Evolutionary conservation across 2,329 filamentous ascomycete species (phyloP).

Genomic region (Ustilaginoidea virens): DNA sequence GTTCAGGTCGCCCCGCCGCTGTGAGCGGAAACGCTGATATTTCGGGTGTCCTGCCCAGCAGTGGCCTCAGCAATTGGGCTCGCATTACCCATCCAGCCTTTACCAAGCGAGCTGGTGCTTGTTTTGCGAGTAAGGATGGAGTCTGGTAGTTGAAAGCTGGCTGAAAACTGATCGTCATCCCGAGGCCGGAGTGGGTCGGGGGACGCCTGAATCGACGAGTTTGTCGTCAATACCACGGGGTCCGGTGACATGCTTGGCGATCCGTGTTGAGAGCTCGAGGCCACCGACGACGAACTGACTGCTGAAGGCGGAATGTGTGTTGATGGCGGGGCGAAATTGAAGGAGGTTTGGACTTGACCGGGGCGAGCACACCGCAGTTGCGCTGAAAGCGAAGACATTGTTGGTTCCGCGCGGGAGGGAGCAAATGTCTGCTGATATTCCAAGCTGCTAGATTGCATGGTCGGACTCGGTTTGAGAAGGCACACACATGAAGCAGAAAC

Average conservation of each 20-base stretch:
- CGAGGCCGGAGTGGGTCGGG: slow-evolving; percentile 45
- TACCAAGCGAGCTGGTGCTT: slow-evolving; percentile 47
- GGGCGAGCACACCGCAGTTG: slow-evolving; percentile 28
- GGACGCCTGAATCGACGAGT: slow-evolving; percentile 50
- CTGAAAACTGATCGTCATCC: slow-evolving; percentile 34
- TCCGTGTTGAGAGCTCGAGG: slow-evolving; percentile 37
- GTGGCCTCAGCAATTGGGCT: slow-evolving; percentile 35
- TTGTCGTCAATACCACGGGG: slow-evolving; percentile 34
- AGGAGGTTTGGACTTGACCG: slow-evolving; percentile 30
- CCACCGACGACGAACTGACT: slow-evolving; percentile 38
- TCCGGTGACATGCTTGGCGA: slow-evolving; percentile 44
- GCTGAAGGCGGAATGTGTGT: slow-evolving; percentile 30
- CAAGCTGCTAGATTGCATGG: slow-evolving; percentile 11
- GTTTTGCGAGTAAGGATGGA: slow-evolving; percentile 46
- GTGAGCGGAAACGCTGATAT: slow-evolving; percentile 5
- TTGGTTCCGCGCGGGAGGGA: slow-evolving; percentile 14
- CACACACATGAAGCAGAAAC: slow-evolving; percentile 11
- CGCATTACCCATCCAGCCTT: slow-evolving; percentile 39
- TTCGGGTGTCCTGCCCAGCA: slow-evolving; percentile 8
- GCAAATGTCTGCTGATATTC: slow-evolving; percentile 11
- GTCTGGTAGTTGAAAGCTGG: slow-evolving; percentile 57
- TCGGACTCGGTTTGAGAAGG: slow-evolving; percentile 7
- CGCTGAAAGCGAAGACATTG: slow-evolving; percentile 26
- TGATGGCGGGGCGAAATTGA: slow-evolving; percentile 13
- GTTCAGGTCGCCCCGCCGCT: slow-evolving; percentile 34